Percentiles rank a stretch among this genome's conserved stretches.
Conservation (phyloP, 176 grass and related monocot species). For the Tuctoria greenei region DNA sequence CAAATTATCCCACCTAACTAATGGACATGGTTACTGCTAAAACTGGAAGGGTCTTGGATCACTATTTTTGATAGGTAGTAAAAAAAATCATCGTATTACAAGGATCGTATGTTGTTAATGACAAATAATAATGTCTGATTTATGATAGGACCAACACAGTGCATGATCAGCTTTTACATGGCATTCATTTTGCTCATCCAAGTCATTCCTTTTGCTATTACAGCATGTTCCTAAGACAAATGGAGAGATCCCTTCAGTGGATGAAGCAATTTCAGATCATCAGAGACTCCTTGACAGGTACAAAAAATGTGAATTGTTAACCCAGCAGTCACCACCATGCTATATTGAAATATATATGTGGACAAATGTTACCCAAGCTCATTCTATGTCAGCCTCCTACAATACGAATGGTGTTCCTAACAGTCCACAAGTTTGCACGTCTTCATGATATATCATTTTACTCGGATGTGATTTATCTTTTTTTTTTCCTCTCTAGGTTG, state of each 20-base stretch:
- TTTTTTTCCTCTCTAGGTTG: slow-evolving; percentile 60
- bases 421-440: not conserved
- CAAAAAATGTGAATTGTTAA: not conserved
- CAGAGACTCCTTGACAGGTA: slow-evolving; percentile 90
- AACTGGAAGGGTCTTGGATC: not conserved
- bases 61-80: not conserved
- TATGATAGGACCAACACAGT: not conserved
- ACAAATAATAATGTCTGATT: not conserved
- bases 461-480: slow-evolving; percentile 1
- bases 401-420: not conserved
- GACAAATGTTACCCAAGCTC: not conserved
- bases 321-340: not conserved
- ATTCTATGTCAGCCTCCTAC: not conserved
- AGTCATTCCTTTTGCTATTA: slow-evolving; percentile 3
- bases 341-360: not conserved
- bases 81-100: not conserved
- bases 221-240: slow-evolving; percentile 95
- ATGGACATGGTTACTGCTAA: not conserved
- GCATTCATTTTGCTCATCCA: not conserved
- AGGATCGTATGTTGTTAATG: not conserved
- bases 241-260: slow-evolving; percentile 75
- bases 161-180: not conserved
- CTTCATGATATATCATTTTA: not conserved
- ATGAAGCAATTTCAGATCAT: slow-evolving; percentile 89
- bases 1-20: not conserved